These are phyloP conservation scores for Yarrowia keelungensis DNA, from an alignment of 805 yeast genomes.

Conservation along the genomic window DNA sequence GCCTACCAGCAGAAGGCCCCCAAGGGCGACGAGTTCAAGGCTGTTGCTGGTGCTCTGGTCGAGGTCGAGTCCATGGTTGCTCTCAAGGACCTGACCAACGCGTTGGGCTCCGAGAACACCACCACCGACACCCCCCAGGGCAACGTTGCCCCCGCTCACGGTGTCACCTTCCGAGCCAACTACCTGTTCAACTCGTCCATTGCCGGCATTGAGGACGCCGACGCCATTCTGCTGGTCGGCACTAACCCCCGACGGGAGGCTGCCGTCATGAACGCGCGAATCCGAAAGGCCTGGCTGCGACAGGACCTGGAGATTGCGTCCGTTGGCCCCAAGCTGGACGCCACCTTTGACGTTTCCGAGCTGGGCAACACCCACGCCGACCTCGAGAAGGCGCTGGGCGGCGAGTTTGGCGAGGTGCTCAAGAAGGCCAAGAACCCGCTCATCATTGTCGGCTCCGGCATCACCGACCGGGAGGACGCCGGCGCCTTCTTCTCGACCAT, in stretches of 20 bases:
- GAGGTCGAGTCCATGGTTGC: slow-evolving; percentile 87
- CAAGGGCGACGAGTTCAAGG: slow-evolving; percentile 74
- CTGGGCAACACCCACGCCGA: slow-evolving; percentile 67
- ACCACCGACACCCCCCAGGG: slow-evolving; percentile 72
- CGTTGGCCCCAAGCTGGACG: slow-evolving; percentile 78
- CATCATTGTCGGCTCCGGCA: slow-evolving; percentile 82
- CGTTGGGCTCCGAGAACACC: slow-evolving; percentile 79
- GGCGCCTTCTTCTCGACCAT: slow-evolving; percentile 64
- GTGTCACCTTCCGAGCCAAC: slow-evolving; percentile 77
- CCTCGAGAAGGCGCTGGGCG: slow-evolving; percentile 65
- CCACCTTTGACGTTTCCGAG: slow-evolving; percentile 71
- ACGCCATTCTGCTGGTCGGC: slow-evolving; percentile 78
- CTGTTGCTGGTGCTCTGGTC: slow-evolving; percentile 78
- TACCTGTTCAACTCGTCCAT: slow-evolving; percentile 81
- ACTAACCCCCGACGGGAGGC: slow-evolving; percentile 92
- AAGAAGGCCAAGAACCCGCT: slow-evolving; percentile 73
- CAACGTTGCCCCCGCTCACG: slow-evolving; percentile 63
- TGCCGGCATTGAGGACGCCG: slow-evolving; percentile 82
- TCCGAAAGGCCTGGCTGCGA: slow-evolving; percentile 80
- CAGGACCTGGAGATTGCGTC: slow-evolving; percentile 68
- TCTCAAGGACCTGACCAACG: slow-evolving; percentile 77
- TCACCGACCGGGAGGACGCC: slow-evolving; percentile 71
- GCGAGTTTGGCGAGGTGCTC: slow-evolving; percentile 72
- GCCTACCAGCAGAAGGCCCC: slow-evolving; percentile 65
- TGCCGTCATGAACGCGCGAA: slow-evolving; percentile 82